Conservation (phyloP, 768 basidiomycete species). For the Podaxis rugospora region DNA sequence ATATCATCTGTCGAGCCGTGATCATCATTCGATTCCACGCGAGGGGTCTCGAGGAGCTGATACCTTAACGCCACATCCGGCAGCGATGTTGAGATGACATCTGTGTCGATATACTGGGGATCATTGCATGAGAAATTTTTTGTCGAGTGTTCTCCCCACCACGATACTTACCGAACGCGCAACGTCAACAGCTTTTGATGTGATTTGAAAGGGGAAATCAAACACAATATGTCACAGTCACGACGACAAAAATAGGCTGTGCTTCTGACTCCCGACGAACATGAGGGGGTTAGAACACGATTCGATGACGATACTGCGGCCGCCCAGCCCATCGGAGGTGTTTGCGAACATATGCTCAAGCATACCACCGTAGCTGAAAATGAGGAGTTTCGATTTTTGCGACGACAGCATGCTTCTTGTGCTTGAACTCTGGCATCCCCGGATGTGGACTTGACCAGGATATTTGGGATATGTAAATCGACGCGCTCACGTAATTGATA, state of each 20-base stretch:
- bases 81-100: constrained; percentile 8
- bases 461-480: not conserved
- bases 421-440: constrained; percentile 1
- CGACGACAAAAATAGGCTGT: constrained; percentile 8
- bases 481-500: not conserved
- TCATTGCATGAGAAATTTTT: constrained; percentile 2
- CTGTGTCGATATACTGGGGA: constrained; percentile 2
- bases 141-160: not conserved
- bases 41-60: constrained; percentile 8
- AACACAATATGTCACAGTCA: constrained; percentile 2
- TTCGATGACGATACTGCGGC: constrained; percentile 8
- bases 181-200: constrained; percentile 10
- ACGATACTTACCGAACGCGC: constrained; percentile 11
- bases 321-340: not conserved
- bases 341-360: not conserved
- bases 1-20: not conserved
- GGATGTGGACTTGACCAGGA: not conserved
- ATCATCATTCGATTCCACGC: constrained; percentile 12
- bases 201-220: constrained; percentile 8
- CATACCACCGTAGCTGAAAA: not conserved
- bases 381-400: constrained; percentile 3
- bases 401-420: constrained; percentile 3
- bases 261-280: constrained; percentile 11
- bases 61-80: constrained; percentile 12
- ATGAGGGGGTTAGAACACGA: constrained; percentile 6